phyloP scores from a whole-genome alignment of 2,329 filamentous ascomycete species.

The Biscogniauxia mediterranea region DNA sequence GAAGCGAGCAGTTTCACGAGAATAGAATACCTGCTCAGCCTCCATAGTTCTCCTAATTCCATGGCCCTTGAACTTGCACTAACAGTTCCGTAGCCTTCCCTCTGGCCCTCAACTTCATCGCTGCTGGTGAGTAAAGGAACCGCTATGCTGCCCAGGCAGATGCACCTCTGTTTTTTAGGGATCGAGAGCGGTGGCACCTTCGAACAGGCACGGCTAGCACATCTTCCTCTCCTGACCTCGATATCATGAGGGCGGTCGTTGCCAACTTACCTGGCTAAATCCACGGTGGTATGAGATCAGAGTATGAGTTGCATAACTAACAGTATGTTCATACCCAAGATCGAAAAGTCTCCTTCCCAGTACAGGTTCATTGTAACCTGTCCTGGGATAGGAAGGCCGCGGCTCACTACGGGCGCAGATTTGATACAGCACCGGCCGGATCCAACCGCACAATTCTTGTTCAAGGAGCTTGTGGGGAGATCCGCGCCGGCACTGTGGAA shows the following conservation, averaged over 20 bases:
- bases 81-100: slow-evolving; percentile 61
- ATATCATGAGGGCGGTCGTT: slow-evolving; percentile 4
- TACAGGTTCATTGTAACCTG: slow-evolving; percentile 1
- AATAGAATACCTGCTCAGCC: slow-evolving; percentile 12
- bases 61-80: slow-evolving; percentile 22
- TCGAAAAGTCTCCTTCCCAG: slow-evolving; percentile 33
- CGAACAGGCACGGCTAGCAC: slow-evolving; percentile 5
- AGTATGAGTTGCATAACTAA: slow-evolving; percentile 31
- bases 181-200: slow-evolving; percentile 63
- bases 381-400: slow-evolving; percentile 41
- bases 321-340: slow-evolving; percentile 46
- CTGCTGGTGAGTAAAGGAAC: slow-evolving; percentile 75
- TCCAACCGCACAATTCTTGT: slow-evolving; percentile 47
- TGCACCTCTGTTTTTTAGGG: slow-evolving; percentile 36
- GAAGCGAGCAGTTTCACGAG: slow-evolving; percentile 9
- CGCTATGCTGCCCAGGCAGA: slow-evolving; percentile 26
- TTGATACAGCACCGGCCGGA: slow-evolving; percentile 45
- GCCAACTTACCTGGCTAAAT: not conserved
- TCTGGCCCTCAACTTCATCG: slow-evolving; percentile 85
- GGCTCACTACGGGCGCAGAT: slow-evolving; percentile 87
- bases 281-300: slow-evolving; percentile 16
- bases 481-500: slow-evolving; percentile 36
- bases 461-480: slow-evolving; percentile 35
- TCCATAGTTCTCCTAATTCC: slow-evolving; percentile 9
- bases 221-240: not conserved